Evolutionary conservation across 257 asterid species (phyloP), one percentile per base, ranked within the genome.

Genomic region (Nicotiana attenuata): DNA sequence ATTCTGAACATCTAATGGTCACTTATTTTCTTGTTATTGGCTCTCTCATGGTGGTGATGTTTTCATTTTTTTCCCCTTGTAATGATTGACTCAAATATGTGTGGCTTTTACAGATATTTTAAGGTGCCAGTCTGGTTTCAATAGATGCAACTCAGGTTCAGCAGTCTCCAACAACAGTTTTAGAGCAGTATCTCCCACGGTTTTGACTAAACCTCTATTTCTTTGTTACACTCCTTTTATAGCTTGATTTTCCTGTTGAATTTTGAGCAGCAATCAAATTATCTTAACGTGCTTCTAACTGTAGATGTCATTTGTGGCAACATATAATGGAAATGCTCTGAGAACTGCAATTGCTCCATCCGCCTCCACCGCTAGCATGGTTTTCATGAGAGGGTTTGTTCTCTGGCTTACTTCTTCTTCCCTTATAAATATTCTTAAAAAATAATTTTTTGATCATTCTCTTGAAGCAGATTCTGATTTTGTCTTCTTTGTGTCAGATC

Each of bases 401-500:
- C 53, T 75, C 8, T 71, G 81, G 76, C 71, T 55, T 73, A 22
- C 78, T 7, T 45, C 78, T 45, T 13, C 60, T 76, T 86, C 31
- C 56, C 83, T 75, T 66, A 35, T 63, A 24, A 78, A 81, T 57
- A 13, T 22, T 63, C 52, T 47, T 5, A 2, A 10, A 78, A 77
- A 69, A 68, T 83, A 35, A 31, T 22, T 24, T 20, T 52, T 69
- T 71, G 60, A 65, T 80, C 26, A 19, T 26, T 26, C 64, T 65
- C 35, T 65, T 68, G n/a, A 61, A 57, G 61, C 63, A 50, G 60
- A 29, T 56, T 61, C 83, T 65, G 31, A 22, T 45, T 28, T 65
- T 65, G 24, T 80, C 66, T 52, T 65, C 66, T 50, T 80, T 6
- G 33, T 61, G 87, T 81, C 91, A 96, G 99, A 87, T 85, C 93